Conservation (phyloP, 495 filamentous ascomycete genomes). For the Zalerion maritima region DNA sequence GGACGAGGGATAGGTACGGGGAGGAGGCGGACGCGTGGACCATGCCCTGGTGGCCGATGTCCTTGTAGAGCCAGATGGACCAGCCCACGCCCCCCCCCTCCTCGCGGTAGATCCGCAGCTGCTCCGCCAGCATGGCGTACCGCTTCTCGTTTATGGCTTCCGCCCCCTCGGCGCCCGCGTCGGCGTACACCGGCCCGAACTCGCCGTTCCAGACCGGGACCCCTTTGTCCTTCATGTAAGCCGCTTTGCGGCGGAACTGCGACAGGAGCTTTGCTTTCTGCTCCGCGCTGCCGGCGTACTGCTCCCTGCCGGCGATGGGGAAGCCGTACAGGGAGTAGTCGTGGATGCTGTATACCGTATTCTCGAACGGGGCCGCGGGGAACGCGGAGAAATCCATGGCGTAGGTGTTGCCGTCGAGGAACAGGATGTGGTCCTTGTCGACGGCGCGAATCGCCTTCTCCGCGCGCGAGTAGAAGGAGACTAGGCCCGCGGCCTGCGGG, state of each 20-base stretch:
- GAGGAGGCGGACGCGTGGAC: conserved; percentile 32
- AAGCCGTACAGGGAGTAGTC: conserved; percentile 48
- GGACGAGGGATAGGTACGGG: conserved; percentile 34
- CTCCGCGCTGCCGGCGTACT: conserved; percentile 33
- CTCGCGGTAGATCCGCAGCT: conserved; percentile 42
- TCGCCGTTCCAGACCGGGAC: conserved; percentile 54
- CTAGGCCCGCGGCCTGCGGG: conserved; percentile 37
- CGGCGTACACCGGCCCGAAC: conserved; percentile 48
- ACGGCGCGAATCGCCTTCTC: conserved; percentile 43
- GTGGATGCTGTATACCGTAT: conserved; percentile 47
- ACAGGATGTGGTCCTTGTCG: conserved; percentile 49
- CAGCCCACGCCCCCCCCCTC: conserved; percentile 39
- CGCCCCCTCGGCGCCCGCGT: conserved; percentile 21
- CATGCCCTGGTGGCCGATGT: conserved; percentile 52
- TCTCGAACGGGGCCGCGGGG: conserved; percentile 21
- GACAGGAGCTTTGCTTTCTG: conserved; percentile 35
- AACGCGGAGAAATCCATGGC: conserved; percentile 37
- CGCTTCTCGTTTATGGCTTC: conserved; percentile 34
- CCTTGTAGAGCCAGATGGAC: conserved; percentile 54
- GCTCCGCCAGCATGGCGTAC: conserved; percentile 39
- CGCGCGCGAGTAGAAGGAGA: conserved; percentile 40
- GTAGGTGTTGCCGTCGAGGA: conserved; percentile 51
- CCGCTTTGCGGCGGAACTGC: conserved; percentile 38
- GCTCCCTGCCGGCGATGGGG: conserved; percentile 27
- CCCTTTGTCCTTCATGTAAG: conserved; percentile 38